Evolutionary conservation across 495 filamentous ascomycete genomes (phyloP).

Genomic region (Ramalina peruviana): DNA sequence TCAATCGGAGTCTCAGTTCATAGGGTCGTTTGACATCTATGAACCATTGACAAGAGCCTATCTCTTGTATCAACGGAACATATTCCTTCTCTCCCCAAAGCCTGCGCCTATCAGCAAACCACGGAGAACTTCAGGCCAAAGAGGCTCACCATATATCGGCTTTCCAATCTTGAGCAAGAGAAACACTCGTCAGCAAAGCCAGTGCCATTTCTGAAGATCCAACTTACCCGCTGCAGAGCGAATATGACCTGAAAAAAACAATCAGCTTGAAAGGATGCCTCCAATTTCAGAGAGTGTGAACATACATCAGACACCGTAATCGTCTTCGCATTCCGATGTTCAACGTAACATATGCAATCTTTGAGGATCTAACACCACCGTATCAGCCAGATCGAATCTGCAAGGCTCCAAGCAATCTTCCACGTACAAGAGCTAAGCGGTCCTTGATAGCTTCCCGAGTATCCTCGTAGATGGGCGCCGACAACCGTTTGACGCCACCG

Average conservation of each 20-base stretch:
- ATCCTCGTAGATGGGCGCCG: slow-evolving; percentile 55
- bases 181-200: background rate
- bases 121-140: background rate
- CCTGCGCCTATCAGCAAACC: background rate
- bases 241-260: slow-evolving; percentile 41
- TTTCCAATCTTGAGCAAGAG: slow-evolving; percentile 16
- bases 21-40: no score
- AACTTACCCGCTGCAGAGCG: slow-evolving; percentile 34
- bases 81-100: slow-evolving; percentile 1
- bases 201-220: background rate
- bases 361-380: slow-evolving; percentile 31
- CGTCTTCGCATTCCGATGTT: slow-evolving; percentile 40
- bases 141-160: slow-evolving; percentile 23
- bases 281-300: background rate
- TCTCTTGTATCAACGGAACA: background rate
- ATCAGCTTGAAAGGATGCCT: background rate
- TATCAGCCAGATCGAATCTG: background rate
- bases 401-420: background rate
- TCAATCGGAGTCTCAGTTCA: no score
- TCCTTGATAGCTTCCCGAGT: slow-evolving; percentile 38
- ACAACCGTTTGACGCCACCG: slow-evolving; percentile 67
- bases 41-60: no score
- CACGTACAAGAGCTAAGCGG: slow-evolving; percentile 38
- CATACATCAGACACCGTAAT: slow-evolving; percentile 52
- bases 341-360: slow-evolving; percentile 35